Base-by-base conservation (phyloP, 306 rosid species). In the Abrus precatorius region DNA sequence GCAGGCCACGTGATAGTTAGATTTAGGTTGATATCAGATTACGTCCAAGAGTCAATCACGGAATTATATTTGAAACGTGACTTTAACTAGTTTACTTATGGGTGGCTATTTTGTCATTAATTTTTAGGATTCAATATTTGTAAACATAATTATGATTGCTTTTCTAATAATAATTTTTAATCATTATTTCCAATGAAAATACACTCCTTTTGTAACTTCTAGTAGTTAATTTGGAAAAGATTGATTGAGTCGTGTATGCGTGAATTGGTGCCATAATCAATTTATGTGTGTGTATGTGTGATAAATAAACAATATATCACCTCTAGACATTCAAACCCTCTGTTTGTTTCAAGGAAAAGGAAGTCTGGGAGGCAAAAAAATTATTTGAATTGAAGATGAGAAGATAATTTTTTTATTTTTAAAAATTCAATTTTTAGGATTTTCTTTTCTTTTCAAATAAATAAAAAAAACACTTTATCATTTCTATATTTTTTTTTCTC, bases 21-120 rank as follows among this genome's bases (percentile, higher is more conserved):
- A 56, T 13, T 66, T 65, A 47, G 82, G 59, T 49, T 5, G 29
- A 76, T 76, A 76, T 36, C 8, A 36, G 64, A 63, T 76, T 14
- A 11, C 12, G 49, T 76, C 12, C 53, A 34, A 47, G 36, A 75
- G 47, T 45, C 71, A 29, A 29, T 74, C 57, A 45, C 71, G 40
- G 30, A 11, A 41, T 28, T 27, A 27, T 28, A 27, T 56, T 73
- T 56, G 54, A 55, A 73, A 49, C 12, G 8, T 50, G 30, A 53
- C 13, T 29, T 14, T 20, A 54, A 28, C 36, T 54, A 38, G 36
- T 52, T 29, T 36, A 13, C 65, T 29, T 36, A 13, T 33, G 71
- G 20, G 38, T 34, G 43, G 10, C 44, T 47, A 9, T 45, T 20
- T 36, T 44, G 36, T 60, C 48, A 32, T n/a, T n/a, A 3, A 33